Conservation (phyloP, 2,329 filamentous ascomycete species). For the Colletotrichum camelliae region DNA sequence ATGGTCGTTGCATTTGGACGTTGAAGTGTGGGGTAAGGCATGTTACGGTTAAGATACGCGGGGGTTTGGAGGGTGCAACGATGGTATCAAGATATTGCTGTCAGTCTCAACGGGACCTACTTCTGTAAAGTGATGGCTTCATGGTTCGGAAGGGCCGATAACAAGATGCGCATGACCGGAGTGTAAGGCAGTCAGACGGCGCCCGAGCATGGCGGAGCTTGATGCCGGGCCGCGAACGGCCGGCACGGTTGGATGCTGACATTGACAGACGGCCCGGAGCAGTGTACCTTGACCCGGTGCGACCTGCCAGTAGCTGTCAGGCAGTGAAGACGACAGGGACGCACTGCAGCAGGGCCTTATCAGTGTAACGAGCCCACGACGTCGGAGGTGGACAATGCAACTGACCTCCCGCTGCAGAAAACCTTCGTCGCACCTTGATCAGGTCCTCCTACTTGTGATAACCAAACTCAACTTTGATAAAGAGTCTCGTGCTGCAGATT, state of each 20-base stretch:
- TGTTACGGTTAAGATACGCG: background rate
- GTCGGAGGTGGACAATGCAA: background rate
- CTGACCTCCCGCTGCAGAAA: background rate
- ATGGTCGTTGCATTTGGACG: background rate
- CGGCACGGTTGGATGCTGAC: background rate
- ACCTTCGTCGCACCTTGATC: background rate
- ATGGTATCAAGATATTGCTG: background rate
- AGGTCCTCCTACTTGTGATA: background rate
- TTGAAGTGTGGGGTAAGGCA: background rate
- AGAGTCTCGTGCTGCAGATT: background rate
- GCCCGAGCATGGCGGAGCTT: rapidly evolving
- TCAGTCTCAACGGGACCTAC: background rate
- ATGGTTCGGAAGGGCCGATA: background rate
- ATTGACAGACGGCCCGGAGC: background rate
- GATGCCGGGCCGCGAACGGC: background rate
- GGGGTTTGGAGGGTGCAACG: background rate
- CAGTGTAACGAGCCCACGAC: constrained; percentile 12
- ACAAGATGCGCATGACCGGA: background rate
- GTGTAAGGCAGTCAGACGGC: background rate
- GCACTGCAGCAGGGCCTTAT: background rate
- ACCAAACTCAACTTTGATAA: background rate
- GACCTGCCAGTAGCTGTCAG: background rate
- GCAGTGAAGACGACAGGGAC: background rate
- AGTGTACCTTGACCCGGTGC: background rate
- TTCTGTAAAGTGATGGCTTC: rapidly evolving